phyloP scores from a whole-genome alignment of 495 filamentous ascomycete species.

The Aspergillus ostianus region DNA sequence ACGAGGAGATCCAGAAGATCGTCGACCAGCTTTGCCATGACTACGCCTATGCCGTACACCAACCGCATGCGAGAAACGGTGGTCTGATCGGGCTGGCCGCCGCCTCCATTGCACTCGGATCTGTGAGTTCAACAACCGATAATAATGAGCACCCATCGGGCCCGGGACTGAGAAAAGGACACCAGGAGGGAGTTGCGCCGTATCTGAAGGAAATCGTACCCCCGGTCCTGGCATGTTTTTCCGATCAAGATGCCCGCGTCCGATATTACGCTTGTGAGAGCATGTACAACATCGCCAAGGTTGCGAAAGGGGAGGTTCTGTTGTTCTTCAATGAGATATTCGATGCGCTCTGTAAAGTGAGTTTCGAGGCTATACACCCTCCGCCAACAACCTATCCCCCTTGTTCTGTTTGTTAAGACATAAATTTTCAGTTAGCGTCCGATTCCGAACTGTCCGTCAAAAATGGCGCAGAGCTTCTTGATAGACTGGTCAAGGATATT shows the following conservation, averaged over 20 bases:
- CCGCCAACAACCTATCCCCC: neutral
- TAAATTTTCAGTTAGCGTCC: constrained; percentile 70
- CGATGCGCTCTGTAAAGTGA: constrained; percentile 92
- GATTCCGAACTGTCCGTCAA: constrained; percentile 97
- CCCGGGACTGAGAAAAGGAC: constrained; percentile 23
- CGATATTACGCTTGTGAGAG: constrained; percentile 99
- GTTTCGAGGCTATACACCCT: constrained; percentile 7
- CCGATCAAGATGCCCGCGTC: constrained; percentile 96
- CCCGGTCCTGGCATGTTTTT: constrained; percentile 97
- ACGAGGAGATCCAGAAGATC: constrained; percentile 75
- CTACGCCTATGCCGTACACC: constrained; percentile 95
- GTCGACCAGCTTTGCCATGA: constrained; percentile 97
- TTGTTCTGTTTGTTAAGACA: constrained; percentile 5
- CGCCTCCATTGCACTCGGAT: constrained; percentile 91
- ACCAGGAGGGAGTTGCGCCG: constrained; percentile 78
- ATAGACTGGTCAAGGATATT: constrained; percentile 96
- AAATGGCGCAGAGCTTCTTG: constrained; percentile 94
- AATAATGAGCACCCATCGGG: neutral
- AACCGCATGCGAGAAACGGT: constrained; percentile 95
- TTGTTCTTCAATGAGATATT: constrained; percentile 98
- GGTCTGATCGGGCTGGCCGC: constrained; percentile 95
- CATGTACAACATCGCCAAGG: constrained; percentile 99
- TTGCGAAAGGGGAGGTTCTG: constrained; percentile 95
- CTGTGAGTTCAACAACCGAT: constrained; percentile 55
- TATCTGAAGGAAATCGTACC: constrained; percentile 93